These are phyloP conservation scores for Brassica carinata DNA, from an alignment of 345 rosid genomes.

Conservation along the genomic window DNA sequence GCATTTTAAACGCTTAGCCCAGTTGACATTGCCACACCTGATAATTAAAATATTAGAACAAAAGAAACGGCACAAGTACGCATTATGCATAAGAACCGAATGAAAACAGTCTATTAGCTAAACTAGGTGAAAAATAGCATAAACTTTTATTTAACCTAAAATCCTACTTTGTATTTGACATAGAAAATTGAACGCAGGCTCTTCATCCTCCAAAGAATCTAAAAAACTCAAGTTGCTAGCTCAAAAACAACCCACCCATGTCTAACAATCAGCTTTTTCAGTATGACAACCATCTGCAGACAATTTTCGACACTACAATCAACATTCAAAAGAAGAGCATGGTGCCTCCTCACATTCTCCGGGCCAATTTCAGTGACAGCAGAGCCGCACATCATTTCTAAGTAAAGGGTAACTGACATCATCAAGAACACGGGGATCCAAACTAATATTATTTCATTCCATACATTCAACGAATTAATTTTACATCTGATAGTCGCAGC, in stretches of 20 bases:
- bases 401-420: background rate
- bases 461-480: background rate
- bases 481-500: background rate
- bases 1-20: constrained; percentile 97
- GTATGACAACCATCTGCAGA: background rate
- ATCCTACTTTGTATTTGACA: background rate
- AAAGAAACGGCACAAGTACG: background rate
- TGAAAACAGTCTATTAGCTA: background rate
- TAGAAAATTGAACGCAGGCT: background rate
- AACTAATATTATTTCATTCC: constrained; percentile 15
- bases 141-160: background rate
- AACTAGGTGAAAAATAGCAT: constrained; percentile 1
- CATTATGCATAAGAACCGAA: background rate
- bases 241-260: background rate
- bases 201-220: background rate
- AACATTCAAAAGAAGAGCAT: background rate
- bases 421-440: background rate
- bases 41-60: constrained; percentile 10
- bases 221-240: background rate
- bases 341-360: background rate
- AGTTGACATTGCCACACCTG: constrained; percentile 98
- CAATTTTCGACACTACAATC: background rate
- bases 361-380: background rate
- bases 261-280: background rate
- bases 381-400: background rate